These are phyloP conservation scores for Salix udensis DNA, from an alignment of 345 rosid species.

Conservation along the genomic window DNA sequence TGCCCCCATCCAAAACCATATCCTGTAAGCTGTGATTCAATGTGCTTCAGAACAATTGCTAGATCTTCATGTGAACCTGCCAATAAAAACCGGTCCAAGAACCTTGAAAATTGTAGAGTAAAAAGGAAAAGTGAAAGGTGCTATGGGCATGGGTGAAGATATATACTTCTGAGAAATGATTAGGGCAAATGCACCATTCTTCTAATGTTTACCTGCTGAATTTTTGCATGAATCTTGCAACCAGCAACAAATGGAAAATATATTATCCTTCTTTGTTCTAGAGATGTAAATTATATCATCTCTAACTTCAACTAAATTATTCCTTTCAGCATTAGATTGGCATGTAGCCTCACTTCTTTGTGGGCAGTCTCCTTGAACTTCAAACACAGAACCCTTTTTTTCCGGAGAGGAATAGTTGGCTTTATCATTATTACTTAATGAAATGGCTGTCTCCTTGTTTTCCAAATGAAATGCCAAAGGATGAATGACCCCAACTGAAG, in stretches of 20 bases:
- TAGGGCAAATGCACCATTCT: background rate
- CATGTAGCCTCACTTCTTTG: slow-evolving; percentile 28
- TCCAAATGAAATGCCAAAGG: slow-evolving; percentile 74
- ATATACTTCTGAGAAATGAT: background rate
- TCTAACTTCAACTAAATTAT: slow-evolving; percentile 35
- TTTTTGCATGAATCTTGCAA: slow-evolving; percentile 46
- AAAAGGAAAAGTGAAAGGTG: slow-evolving; percentile 7
- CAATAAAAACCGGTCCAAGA: slow-evolving; percentile 5
- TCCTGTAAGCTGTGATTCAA: slow-evolving; percentile 53
- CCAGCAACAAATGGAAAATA: slow-evolving; percentile 84
- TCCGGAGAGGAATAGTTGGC: slow-evolving; percentile 16
- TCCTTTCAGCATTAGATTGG: slow-evolving; percentile 29
- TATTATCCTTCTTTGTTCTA: slow-evolving; percentile 44
- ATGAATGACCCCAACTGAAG: slow-evolving; percentile 91
- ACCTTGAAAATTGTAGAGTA: background rate
- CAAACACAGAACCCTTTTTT: slow-evolving; percentile 49
- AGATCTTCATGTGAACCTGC: slow-evolving; percentile 80
- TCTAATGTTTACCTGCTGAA: slow-evolving; percentile 53
- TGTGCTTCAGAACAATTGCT: slow-evolving; percentile 46
- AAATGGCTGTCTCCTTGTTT: slow-evolving; percentile 38
- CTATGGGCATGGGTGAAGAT: background rate
- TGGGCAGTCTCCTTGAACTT: slow-evolving; percentile 53
- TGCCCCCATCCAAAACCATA: slow-evolving; percentile 67
- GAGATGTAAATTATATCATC: slow-evolving; percentile 44
- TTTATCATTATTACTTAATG: slow-evolving; percentile 17